Percentiles rank a stretch among this genome's conserved stretches.
Conservation (phyloP, 345 rosid genomes). For the Rhodamnia argentea region DNA sequence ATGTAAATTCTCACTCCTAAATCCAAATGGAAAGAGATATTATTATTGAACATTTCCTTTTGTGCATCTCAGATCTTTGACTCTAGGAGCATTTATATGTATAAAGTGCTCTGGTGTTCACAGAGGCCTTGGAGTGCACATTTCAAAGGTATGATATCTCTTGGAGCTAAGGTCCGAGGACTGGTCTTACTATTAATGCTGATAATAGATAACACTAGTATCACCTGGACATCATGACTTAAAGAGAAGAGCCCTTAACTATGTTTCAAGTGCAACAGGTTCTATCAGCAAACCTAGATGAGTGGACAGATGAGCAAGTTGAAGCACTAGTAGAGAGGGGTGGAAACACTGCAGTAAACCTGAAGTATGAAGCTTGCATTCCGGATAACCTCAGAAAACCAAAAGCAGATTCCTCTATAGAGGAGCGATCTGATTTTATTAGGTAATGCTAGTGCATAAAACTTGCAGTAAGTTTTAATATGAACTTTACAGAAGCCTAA, state of each 20-base stretch:
- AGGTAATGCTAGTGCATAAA: constrained; percentile 27
- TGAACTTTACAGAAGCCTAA: background rate
- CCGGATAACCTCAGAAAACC: constrained; percentile 59
- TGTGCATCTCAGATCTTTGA: constrained; percentile 54
- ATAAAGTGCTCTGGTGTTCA: constrained; percentile 98
- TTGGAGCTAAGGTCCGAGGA: background rate
- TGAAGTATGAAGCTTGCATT: constrained; percentile 67
- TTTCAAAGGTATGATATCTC: constrained; percentile 57
- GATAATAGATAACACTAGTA: background rate
- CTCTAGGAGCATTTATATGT: constrained; percentile 78
- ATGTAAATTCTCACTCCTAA: background rate
- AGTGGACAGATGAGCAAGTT: constrained; percentile 95
- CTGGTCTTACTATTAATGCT: background rate
- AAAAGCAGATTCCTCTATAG: constrained; percentile 59
- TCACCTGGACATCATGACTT: background rate
- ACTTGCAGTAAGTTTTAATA: background rate
- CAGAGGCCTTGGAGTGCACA: constrained; percentile 97
- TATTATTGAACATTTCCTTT: constrained; percentile 9
- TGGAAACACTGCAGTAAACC: constrained; percentile 62
- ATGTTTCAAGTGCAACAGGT: constrained; percentile 38
- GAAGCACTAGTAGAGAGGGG: constrained; percentile 46
- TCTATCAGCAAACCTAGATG: constrained; percentile 82
- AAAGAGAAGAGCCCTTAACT: background rate
- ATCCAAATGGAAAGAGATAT: background rate
- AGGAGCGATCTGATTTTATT: constrained; percentile 77